Conservation (phyloP, 371 early-diverging fungal species). For the Syncephalastrum racemosum region DNA sequence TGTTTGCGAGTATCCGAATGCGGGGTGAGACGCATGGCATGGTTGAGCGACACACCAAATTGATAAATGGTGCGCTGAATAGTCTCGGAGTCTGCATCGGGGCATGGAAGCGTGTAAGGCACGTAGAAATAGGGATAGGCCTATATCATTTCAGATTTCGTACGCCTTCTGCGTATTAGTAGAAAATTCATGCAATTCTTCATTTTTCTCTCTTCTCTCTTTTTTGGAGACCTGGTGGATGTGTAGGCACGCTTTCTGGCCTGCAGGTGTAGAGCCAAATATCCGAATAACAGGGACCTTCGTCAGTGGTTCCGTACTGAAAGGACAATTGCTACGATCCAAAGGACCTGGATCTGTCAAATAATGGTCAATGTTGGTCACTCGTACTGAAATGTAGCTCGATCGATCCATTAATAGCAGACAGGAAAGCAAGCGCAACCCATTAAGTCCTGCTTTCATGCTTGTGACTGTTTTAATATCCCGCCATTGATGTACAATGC, state of each 20-base stretch:
- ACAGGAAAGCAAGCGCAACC: too few species aligned
- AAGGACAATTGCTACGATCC: constrained; percentile 45
- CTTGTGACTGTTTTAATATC: too few species aligned
- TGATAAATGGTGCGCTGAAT: constrained; percentile 54
- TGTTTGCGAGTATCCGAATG: constrained; percentile 32
- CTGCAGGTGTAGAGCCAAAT: constrained; percentile 73
- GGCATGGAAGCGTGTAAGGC: constrained; percentile 39
- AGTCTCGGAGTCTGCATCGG: constrained; percentile 18
- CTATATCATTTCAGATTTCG: constrained; percentile 27
- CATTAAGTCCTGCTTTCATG: too few species aligned
- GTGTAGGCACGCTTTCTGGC: constrained; percentile 80
- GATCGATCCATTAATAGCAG: background rate
- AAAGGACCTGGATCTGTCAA: constrained; percentile 57
- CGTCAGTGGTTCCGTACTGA: constrained; percentile 28
- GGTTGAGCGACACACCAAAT: constrained; percentile 72
- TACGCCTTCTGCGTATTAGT: too few species aligned
- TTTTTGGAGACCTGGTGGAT: constrained; percentile 62
- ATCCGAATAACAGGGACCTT: constrained; percentile 79
- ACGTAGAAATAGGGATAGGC: constrained; percentile 81
- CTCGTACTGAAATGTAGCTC: constrained; percentile 48
- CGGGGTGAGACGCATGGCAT: constrained; percentile 61
- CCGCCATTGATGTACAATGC: too few species aligned
- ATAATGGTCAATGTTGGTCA: constrained; percentile 67
- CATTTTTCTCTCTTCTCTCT: background rate
- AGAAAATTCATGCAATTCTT: background rate